Evolutionary conservation across 495 filamentous ascomycete genomes (phyloP), one percentile per base, ranked within the genome.

Genomic region (Pyrenula aspistea): DNA sequence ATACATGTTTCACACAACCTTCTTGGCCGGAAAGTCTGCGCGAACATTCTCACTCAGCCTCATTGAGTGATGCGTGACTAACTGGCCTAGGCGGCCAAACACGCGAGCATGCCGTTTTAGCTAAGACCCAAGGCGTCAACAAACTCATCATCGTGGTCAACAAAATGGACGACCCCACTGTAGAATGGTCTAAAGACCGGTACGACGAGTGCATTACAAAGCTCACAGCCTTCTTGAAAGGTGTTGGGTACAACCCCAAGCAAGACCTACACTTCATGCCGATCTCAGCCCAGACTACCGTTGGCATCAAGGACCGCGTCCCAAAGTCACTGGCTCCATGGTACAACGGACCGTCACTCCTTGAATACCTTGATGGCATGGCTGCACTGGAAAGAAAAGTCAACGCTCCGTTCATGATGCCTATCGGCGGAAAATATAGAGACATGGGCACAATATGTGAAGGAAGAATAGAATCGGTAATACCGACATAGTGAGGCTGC

Each of bases 381-480:
- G 81, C 88, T 66, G 80, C 91, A 25, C 79, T 96, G 11, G 93
- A 97, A 68, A 88, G 93, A 59, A 99, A 96, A 72, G 74, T 95
- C 69, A 96, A 95, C 62, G 93, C 93, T 11, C 93, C 93, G 12
- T 97, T 99, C 79, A 96, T 97, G 94, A 96, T 97, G 93, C 88
- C 94, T 4, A 80, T 99, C 63, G 86, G 85, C 53, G 87, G 86
- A 66, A 99, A 97, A 69, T 97, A 97, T 75, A 83, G 85, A 62
- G 92, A 97, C 70, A 88, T 99, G 86, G 93, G 93, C 65, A 97
- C 93, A 60, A 91, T 97, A 77, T 81, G 94, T 20, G 94, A 99
- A 73, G 93, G 93, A 55, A 96, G 95, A 73, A 87, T 99, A 62
- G 94, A 99, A 71, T 83, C 90, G 31, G 8, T 42, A 42, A 42